Conservation (phyloP, 148 eudicot species). For the Limonium bicolor region DNA sequence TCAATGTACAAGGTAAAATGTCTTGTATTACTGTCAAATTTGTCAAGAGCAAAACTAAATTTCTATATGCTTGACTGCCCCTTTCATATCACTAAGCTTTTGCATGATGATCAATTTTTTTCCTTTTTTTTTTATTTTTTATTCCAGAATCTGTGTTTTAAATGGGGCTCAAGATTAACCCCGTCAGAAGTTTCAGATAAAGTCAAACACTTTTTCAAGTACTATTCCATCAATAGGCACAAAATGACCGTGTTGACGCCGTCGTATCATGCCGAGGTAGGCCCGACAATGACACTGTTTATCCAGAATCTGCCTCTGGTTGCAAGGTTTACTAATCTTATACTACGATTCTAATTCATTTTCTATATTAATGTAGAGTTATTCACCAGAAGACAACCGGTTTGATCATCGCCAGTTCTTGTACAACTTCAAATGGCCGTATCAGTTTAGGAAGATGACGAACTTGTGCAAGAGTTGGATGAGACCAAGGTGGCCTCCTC, state of each 20-base stretch:
- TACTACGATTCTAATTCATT: neutral
- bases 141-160: constrained; percentile 73
- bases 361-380: constrained; percentile 36
- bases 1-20: constrained; percentile 96
- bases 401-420: constrained; percentile 92
- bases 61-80: no score
- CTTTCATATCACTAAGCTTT: no score
- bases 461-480: constrained; percentile 43
- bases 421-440: constrained; percentile 91
- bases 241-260: constrained; percentile 96
- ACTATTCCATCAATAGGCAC: constrained; percentile 88
- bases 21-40: neutral
- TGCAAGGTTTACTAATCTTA: no score
- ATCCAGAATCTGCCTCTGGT: no score
- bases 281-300: no score
- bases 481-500: constrained; percentile 31
- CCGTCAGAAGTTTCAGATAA: constrained; percentile 77
- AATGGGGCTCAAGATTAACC: constrained; percentile 70
- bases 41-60: no score
- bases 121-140: neutral
- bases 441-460: constrained; percentile 75
- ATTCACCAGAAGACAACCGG: constrained; percentile 91
- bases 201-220: constrained; percentile 92
- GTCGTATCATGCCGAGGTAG: constrained; percentile 94
- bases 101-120: neutral